Percentiles rank a stretch among this genome's conserved stretches.
Evolutionary conservation across 805 yeast genomes (phyloP).

Genomic region (Nakazawaea ernobii): DNA sequence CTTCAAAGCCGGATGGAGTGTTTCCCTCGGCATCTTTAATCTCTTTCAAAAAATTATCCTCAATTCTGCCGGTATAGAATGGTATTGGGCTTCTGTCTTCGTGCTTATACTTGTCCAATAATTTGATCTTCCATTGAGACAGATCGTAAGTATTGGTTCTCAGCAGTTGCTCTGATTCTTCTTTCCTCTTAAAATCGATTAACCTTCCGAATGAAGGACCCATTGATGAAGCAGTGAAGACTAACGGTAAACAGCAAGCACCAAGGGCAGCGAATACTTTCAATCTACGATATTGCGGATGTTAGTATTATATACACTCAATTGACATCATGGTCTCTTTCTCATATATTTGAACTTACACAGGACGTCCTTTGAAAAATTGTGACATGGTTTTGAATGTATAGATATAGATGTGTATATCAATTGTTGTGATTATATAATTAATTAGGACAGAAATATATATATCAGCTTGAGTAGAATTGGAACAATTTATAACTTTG

Average conservation of each 20-base stretch:
- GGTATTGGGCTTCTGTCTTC: neutral
- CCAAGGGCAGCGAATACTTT: slow-evolving; percentile 7
- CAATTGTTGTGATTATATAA: neutral
- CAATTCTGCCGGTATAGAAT: neutral
- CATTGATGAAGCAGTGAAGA: neutral
- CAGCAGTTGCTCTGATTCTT: slow-evolving; percentile 5
- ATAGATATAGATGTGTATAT: no score
- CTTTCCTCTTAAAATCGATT: slow-evolving; percentile 8
- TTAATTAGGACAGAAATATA: no score
- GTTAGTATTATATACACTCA: neutral
- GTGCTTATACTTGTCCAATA: slow-evolving; percentile 1
- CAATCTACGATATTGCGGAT: neutral
- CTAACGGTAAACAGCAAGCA: slow-evolving; percentile 3
- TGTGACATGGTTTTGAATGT: slow-evolving; percentile 8
- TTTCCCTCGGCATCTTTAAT: slow-evolving; percentile 1
- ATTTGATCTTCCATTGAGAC: slow-evolving; percentile 1
- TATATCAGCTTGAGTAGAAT: no score
- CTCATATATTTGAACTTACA: neutral
- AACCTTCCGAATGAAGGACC: slow-evolving; percentile 10
- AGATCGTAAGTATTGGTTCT: slow-evolving; percentile 5
- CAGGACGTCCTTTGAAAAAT: slow-evolving; percentile 10
- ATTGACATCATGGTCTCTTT: no score
- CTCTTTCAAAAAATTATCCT: slow-evolving; percentile 2
- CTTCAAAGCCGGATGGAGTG: slow-evolving; percentile 2
- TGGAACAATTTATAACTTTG: no score